phyloP scores from a whole-genome alignment of 441 rosid species.

The Adansonia gregorii region DNA sequence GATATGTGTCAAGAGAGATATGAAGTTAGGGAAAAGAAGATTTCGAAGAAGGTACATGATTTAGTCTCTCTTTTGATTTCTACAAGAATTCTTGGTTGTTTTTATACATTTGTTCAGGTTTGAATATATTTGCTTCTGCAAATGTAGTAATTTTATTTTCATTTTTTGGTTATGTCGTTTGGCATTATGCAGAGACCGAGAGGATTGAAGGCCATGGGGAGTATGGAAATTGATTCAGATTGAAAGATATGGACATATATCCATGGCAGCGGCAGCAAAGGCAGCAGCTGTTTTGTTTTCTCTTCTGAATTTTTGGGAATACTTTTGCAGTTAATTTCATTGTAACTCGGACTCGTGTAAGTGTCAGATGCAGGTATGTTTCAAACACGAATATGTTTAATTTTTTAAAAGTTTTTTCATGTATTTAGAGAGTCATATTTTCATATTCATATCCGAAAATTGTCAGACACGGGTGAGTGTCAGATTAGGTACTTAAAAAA shows the following conservation, averaged over 20 bases:
- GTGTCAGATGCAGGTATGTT: too few species aligned
- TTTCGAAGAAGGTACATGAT: conserved; percentile 58
- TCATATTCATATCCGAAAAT: too few species aligned
- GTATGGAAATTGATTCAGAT: conserved; percentile 74
- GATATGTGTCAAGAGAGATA: conserved; percentile 81
- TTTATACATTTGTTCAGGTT: too few species aligned
- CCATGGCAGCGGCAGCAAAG: conserved; percentile 30
- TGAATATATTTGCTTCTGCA: too few species aligned
- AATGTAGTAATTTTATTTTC: not conserved
- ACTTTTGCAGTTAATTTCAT: conserved; percentile 25
- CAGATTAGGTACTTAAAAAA: too few species aligned
- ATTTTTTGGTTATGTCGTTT: not conserved
- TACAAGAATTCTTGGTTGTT: not conserved
- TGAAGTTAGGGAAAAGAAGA: conserved; percentile 79
- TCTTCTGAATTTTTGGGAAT: conserved; percentile 12
- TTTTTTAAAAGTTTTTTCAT: too few species aligned
- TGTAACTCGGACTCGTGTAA: too few species aligned
- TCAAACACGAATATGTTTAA: too few species aligned
- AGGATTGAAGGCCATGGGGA: conserved; percentile 77
- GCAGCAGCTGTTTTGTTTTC: conserved; percentile 1
- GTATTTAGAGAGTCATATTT: too few species aligned
- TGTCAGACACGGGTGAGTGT: too few species aligned
- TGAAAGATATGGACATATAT: conserved; percentile 20
- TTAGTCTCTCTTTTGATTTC: not conserved
- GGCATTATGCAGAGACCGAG: conserved; percentile 59